phyloP scores from a whole-genome alignment of 2,329 filamentous ascomycete genomes.

The Botrytis aclada region DNA sequence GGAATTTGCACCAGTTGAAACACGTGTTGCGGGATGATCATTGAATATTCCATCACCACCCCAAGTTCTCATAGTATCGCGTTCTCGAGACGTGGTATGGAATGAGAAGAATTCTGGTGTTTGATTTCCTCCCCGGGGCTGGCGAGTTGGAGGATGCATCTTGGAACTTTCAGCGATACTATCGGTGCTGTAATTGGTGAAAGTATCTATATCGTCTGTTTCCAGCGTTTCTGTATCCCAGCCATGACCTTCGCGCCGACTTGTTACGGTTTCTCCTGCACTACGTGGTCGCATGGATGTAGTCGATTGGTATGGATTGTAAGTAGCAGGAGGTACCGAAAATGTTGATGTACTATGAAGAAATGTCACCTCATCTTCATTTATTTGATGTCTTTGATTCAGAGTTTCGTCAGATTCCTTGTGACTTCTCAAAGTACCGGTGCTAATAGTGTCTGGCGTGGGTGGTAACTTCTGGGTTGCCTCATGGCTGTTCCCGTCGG shows the following conservation, averaged over 20 bases:
- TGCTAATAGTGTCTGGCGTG: conserved; percentile 39
- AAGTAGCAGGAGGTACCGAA: conserved; percentile 18
- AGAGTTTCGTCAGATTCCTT: conserved; percentile 52
- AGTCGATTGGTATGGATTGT: conserved; percentile 28
- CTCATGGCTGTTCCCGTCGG: conserved; percentile 41
- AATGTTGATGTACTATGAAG: conserved; percentile 30
- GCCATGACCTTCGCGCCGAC: conserved; percentile 37
- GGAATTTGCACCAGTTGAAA: conserved; percentile 23
- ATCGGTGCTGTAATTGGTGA: conserved; percentile 28
- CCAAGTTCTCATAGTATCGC: conserved; percentile 26
- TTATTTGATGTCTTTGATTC: conserved; percentile 18
- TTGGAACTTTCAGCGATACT: conserved; percentile 24
- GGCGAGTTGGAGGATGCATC: conserved; percentile 18
- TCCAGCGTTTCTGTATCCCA: conserved; percentile 36
- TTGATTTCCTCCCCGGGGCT: conserved; percentile 21
- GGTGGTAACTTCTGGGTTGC: conserved; percentile 35
- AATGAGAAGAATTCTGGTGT: conserved; percentile 33
- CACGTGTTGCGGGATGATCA: conserved; percentile 22
- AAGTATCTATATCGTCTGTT: conserved; percentile 33
- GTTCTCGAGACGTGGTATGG: conserved; percentile 11
- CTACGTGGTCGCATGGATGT: conserved; percentile 34
- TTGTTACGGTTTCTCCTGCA: conserved; percentile 38
- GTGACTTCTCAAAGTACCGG: conserved; percentile 42
- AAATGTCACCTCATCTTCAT: conserved; percentile 25
- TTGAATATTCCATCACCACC: conserved; percentile 33